Percentiles rank a stretch among this genome's conserved stretches.
phyloP scores from a whole-genome alignment of 768 basidiomycete species.

The Leccinum boreale region DNA sequence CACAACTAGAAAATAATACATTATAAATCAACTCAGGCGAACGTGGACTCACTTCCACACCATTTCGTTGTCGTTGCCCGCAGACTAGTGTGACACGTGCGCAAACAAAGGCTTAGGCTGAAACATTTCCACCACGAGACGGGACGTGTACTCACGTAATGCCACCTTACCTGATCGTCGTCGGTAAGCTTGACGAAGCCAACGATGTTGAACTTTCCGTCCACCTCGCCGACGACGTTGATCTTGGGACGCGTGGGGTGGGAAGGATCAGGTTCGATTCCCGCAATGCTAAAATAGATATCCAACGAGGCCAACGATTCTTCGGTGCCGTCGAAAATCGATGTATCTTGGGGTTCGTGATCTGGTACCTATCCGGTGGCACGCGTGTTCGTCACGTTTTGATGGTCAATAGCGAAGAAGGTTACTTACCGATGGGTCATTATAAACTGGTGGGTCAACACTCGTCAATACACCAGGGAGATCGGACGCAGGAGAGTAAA shows the following conservation, averaged over 20 bases:
- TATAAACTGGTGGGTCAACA: slow-evolving; percentile 40
- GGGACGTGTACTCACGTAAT: slow-evolving; percentile 48
- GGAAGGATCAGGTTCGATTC: slow-evolving; percentile 41
- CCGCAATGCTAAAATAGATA: slow-evolving; percentile 43
- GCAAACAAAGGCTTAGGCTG: slow-evolving; percentile 1
- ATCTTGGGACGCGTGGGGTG: slow-evolving; percentile 54
- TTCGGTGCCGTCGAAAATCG: slow-evolving; percentile 48
- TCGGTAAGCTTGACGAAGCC: slow-evolving; percentile 55
- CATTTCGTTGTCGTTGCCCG: slow-evolving; percentile 48
- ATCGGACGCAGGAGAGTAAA: neutral
- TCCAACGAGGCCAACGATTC: slow-evolving; percentile 52
- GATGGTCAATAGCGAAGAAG: neutral
- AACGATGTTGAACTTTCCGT: slow-evolving; percentile 45
- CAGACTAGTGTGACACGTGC: slow-evolving; percentile 33
- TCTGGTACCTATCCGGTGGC: slow-evolving; percentile 24
- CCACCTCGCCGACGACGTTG: slow-evolving; percentile 50
- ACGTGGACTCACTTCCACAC: slow-evolving; percentile 51
- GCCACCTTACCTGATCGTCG: slow-evolving; percentile 59
- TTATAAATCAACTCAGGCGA: neutral
- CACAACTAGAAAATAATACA: slow-evolving; percentile 40
- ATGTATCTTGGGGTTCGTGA: slow-evolving; percentile 35
- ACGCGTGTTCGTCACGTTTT: neutral
- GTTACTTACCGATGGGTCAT: slow-evolving; percentile 35
- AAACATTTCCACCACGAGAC: neutral
- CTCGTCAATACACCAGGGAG: slow-evolving; percentile 3